Evolutionary conservation across 768 basidiomycete species (phyloP), one percentile per base, ranked within the genome.

Genomic region (Pleurotus ostreatus): DNA sequence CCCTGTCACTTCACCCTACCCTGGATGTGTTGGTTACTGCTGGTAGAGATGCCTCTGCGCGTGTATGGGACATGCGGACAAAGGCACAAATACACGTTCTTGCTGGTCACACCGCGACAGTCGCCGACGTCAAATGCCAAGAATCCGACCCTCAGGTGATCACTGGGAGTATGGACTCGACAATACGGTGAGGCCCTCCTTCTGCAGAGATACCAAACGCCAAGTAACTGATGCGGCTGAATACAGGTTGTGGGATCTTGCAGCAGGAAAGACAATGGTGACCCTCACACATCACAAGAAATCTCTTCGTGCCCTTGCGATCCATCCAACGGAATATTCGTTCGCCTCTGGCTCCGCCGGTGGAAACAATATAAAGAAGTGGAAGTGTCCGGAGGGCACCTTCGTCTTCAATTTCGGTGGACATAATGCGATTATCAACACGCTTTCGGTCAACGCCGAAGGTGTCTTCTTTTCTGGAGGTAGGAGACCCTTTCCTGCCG

Each of bases 321-420:
- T 99, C 55, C 95, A 98, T 67, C 96, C 96, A 1, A 93, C 92
- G 3, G 97, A 98, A 65, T 98, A 94, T 75, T 90, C 89, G 30
- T 99, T 99, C 66, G 97, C 94, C 2, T 89, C 88, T 2, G 97
- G 91, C 48, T 94, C 92, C 22, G 91, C 96, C 0, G 97, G 97
- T n/a, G 97, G 95, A 0, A 98, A 98, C 77, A 98, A 98, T 70
- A 98, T 99, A 76, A 99, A 99, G 68, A 98, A 98, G 70, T 99
- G 96, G 96, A 97, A 96, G 65, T 98, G 94, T 63, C 97, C 97
- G 4, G 93, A 98, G 60, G 97, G 97, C 46, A 70, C 84, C 2
- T 98, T 99, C 61, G 96, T 98, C 2, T 92, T 90, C 79, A 99
- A 98, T 73, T 97, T 98, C 69, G 78, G 84, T 44, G 97, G 97